Evolutionary conservation across 768 basidiomycete genomes (phyloP), one percentile per base, ranked within the genome.

Genomic region (Tricholoma furcatifolium): DNA sequence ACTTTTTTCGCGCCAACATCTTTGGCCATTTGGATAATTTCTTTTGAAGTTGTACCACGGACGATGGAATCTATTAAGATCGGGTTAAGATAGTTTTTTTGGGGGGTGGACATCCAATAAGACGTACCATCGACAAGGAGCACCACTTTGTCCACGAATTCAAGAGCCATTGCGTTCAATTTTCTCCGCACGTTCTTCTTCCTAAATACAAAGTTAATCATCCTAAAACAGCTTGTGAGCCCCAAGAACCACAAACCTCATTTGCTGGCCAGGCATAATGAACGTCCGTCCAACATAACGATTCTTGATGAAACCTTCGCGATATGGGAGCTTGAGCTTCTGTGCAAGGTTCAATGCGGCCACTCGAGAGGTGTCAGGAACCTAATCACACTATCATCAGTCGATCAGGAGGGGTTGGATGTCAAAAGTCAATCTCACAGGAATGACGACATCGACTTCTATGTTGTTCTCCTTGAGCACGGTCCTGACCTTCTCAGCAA

Each of bases 11-110:
- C 96, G 14, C 97, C 97, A 14, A 97, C 97, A 63, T 99, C 97
- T 66, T 95, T 95, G 17, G 96, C 97, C 95, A 99, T 98, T 67
- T 98, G 95, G 21, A 99, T 82, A 57, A 99, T 99, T 68, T 99
- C 97, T 66, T 92, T 96, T 12, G 96, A 98, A 0, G 97, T 99
- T 1, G 97, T 99, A 5, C 97, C 97, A 21, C 97, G 87, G 18
- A 99, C 97, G 60, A 99, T 99, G 0, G 97, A 98, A 70, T 99
- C 96, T 97, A 54, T 32, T 39, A 17, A 11, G 34, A 4, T 32
- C 43, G 12, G 59, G 48, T 5, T 27, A 41, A 20, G 35, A 55
- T 14, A 10, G 32, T 17, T 34, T 39, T 17, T 30, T 20, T n/a
- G 9, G n/a, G 17, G 11, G 10, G 18, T 21, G 32, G 14, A 10